Evolutionary conservation across 805 yeast genomes (phyloP).

Genomic region (Candida dajiaensis): DNA sequence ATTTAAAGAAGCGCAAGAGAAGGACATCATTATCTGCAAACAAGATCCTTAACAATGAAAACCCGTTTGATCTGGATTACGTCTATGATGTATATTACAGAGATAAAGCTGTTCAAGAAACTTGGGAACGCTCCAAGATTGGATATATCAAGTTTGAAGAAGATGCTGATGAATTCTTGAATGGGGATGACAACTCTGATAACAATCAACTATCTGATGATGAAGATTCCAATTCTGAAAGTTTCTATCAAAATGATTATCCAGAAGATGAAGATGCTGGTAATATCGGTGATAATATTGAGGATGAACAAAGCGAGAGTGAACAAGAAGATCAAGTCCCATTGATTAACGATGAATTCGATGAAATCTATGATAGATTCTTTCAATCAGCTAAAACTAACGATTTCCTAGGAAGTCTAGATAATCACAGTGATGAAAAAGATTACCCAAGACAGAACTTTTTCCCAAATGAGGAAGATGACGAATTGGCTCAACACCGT

Average conservation of each 20-base stretch:
- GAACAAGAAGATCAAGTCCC: neutral
- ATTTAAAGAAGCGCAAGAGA: constrained; percentile 22
- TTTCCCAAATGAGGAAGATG: constrained; percentile 50
- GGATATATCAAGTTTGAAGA: constrained; percentile 36
- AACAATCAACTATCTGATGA: constrained; percentile 50
- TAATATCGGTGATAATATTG: constrained; percentile 16
- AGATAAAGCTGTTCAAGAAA: constrained; percentile 55
- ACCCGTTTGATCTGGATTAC: constrained; percentile 47
- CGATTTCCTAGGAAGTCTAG: constrained; percentile 3
- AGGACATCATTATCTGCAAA: constrained; percentile 11
- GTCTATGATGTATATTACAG: constrained; percentile 88
- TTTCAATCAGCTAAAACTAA: neutral
- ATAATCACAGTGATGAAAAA: constrained; percentile 15
- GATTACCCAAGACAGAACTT: constrained; percentile 42
- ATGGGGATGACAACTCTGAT: constrained; percentile 33
- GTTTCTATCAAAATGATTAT: constrained; percentile 85
- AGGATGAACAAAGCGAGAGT: constrained; percentile 8
- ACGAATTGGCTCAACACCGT: constrained; percentile 45
- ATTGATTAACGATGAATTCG: neutral
- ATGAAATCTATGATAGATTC: constrained; percentile 4
- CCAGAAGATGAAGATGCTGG: constrained; percentile 86
- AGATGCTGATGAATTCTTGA: constrained; percentile 29
- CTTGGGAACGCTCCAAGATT: constrained; percentile 26
- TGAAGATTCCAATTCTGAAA: constrained; percentile 88
- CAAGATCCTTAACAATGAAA: constrained; percentile 12